A percentile compares a stretch with the other conserved stretches of the same genome.
Evolutionary conservation across 2,329 filamentous ascomycete genomes (phyloP).

Genomic region (Aspergillus sp.): DNA sequence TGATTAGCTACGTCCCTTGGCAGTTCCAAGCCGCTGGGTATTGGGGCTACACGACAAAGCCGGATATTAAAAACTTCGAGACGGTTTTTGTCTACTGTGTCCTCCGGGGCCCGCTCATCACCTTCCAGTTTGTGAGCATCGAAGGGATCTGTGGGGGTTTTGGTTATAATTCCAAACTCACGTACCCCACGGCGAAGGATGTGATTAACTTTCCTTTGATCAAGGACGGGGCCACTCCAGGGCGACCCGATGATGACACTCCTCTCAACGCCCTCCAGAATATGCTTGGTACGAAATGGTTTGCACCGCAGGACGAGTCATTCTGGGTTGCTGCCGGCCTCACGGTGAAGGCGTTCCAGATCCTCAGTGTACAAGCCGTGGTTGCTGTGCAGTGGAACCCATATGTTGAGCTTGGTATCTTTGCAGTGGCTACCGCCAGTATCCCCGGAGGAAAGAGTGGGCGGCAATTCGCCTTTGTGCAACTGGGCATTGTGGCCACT

Average conservation of each 20-base stretch:
- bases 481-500: slow-evolving; percentile 32
- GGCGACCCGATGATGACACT: neutral
- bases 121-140: slow-evolving; percentile 36
- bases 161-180: slow-evolving; percentile 36
- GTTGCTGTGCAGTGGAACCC: slow-evolving; percentile 28
- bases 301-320: slow-evolving; percentile 20
- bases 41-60: slow-evolving; percentile 26
- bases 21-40: slow-evolving; percentile 37
- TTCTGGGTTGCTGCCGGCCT: slow-evolving; percentile 39
- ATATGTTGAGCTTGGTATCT: slow-evolving; percentile 30
- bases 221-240: too few relatives aligned
- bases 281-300: slow-evolving; percentile 21
- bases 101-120: slow-evolving; percentile 36
- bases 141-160: slow-evolving; percentile 34
- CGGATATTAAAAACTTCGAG: slow-evolving; percentile 13
- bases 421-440: slow-evolving; percentile 24
- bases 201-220: slow-evolving; percentile 29
- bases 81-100: slow-evolving; percentile 32
- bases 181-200: slow-evolving; percentile 22
- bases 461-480: slow-evolving; percentile 29
- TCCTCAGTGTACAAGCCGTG: slow-evolving; percentile 33
- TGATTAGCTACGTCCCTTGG: slow-evolving; percentile 31
- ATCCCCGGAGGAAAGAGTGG: slow-evolving; percentile 17
- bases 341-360: slow-evolving; percentile 35
- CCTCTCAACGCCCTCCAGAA: too few relatives aligned